Evolutionary conservation across 768 basidiomycete species (phyloP).

Genomic region (Russula olivacea): DNA sequence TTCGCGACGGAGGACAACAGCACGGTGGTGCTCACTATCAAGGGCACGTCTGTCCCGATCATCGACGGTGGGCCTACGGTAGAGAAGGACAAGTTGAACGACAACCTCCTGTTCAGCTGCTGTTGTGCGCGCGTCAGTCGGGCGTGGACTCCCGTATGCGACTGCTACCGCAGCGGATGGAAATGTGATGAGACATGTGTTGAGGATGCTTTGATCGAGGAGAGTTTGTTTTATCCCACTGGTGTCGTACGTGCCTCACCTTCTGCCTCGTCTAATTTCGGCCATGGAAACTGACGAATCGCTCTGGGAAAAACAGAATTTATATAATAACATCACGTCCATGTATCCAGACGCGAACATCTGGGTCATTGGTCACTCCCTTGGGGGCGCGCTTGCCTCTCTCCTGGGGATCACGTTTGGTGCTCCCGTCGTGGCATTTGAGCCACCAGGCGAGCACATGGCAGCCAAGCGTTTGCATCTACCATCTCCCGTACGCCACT

Average conservation of each 20-base stretch:
- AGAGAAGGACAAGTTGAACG: constrained; percentile 88
- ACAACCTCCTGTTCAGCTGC: constrained; percentile 90
- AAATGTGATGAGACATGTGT: constrained; percentile 79
- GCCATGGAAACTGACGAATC: background rate
- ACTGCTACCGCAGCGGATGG: constrained; percentile 68
- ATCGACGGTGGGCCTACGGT: constrained; percentile 78
- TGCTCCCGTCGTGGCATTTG: constrained; percentile 83
- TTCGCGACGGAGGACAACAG: constrained; percentile 78
- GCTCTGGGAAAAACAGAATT: constrained; percentile 49
- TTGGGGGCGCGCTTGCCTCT: constrained; percentile 85
- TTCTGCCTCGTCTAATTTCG: background rate
- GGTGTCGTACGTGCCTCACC: constrained; percentile 55
- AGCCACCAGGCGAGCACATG: constrained; percentile 61
- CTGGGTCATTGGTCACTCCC: constrained; percentile 80
- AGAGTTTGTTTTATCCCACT: constrained; percentile 82
- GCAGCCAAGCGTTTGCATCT: constrained; percentile 77
- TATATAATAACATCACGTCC: constrained; percentile 87
- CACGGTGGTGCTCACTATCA: constrained; percentile 88
- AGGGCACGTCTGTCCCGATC: constrained; percentile 79
- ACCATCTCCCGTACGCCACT: constrained; percentile 63
- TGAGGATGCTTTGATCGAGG: constrained; percentile 68
- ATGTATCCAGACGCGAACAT: constrained; percentile 88
- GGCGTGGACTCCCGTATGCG: constrained; percentile 90
- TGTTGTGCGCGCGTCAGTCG: constrained; percentile 93
- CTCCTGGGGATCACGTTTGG: constrained; percentile 88